Evolutionary conservation across 2,329 filamentous ascomycete genomes (phyloP), one percentile per base, ranked within the genome.

Genomic region (Xylariaceae sp.): DNA sequence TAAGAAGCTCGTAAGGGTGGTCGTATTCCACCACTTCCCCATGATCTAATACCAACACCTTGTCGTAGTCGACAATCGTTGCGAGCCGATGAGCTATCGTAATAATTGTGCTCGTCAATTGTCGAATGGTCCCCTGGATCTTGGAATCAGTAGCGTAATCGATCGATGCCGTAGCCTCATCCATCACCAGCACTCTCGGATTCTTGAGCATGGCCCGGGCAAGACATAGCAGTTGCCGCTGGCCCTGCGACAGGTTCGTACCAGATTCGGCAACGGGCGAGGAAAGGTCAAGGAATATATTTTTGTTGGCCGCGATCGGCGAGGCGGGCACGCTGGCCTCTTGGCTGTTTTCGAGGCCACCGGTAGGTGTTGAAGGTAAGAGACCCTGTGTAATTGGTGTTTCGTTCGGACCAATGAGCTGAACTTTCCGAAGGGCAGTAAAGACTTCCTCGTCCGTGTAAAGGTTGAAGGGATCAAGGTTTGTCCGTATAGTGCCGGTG

Each of bases 41-140:
- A 71, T 93, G 91, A 69, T 99, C 95, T 3, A 99, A 80, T 12
- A 99, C 93, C 16, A 99, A 79, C 14, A 99, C 93, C 78, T 96
- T 96, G 77, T 99, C 95, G 70, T 98, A 99, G 72, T 99, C 95
- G 23, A 95, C 93, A 73, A 99, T 98, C 0, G 95, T 99, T 71
- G 96, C 92, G 62, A 99, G 80, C 18, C 95, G 86, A 75, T 99
- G 95, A 0, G 95, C 95, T 68, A 99, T 98, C 0, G 95, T 98
- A 71, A 98, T 90, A 57, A 96, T 96, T 0, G 95, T 99, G 72
- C 92, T 91, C 63, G 87, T 89, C 66, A 98, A 83, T 73, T 96
- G 90, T n/a, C 92, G 89, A 59, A 99, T 93, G 0, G 95, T 98
- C 67, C 91, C 91, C 75, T 99, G 95, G 65, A 99, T 98, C 77